Evolutionary conservation across 768 basidiomycete genomes (phyloP).

Genomic region (Podaxis mareebaensis): DNA sequence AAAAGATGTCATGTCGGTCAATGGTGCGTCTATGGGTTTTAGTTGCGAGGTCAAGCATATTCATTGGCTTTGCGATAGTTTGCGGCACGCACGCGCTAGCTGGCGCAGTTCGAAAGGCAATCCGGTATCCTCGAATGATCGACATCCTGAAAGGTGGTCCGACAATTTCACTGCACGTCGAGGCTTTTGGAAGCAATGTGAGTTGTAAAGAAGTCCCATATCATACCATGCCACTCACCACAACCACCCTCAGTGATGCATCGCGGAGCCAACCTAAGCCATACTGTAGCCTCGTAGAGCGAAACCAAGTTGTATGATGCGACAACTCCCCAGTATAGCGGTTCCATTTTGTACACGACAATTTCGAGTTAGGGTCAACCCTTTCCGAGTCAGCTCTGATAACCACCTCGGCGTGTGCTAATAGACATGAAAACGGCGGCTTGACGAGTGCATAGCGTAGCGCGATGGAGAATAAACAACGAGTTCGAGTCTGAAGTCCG

Average conservation of each 20-base stretch:
- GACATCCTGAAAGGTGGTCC: conserved; percentile 46
- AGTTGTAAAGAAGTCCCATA: neutral
- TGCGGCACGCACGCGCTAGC: conserved; percentile 48
- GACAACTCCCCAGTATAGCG: too few relatives aligned
- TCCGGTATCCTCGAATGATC: conserved; percentile 37
- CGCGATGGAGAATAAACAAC: too few relatives aligned
- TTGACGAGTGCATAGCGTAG: too few relatives aligned
- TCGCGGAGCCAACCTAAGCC: neutral
- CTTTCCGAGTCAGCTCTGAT: too few relatives aligned
- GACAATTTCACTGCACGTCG: conserved; percentile 45
- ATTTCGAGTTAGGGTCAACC: too few relatives aligned
- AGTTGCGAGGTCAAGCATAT: neutral
- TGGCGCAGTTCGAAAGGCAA: conserved; percentile 35
- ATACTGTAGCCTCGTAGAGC: too few relatives aligned
- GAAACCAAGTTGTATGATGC: too few relatives aligned
- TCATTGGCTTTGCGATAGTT: conserved; percentile 30
- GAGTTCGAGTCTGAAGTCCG: too few relatives aligned
- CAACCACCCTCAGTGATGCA: too few relatives aligned
- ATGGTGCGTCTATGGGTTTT: conserved; percentile 33
- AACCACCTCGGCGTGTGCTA: too few relatives aligned
- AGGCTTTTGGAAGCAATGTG: conserved; percentile 35
- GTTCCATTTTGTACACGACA: too few relatives aligned
- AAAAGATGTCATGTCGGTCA: conserved; percentile 45
- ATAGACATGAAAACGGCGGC: too few relatives aligned
- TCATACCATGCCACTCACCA: neutral